Evolutionary conservation across 2,329 filamentous ascomycete genomes (phyloP), one percentile per base, ranked within the genome.

Genomic region (Geosmithia putterillii): DNA sequence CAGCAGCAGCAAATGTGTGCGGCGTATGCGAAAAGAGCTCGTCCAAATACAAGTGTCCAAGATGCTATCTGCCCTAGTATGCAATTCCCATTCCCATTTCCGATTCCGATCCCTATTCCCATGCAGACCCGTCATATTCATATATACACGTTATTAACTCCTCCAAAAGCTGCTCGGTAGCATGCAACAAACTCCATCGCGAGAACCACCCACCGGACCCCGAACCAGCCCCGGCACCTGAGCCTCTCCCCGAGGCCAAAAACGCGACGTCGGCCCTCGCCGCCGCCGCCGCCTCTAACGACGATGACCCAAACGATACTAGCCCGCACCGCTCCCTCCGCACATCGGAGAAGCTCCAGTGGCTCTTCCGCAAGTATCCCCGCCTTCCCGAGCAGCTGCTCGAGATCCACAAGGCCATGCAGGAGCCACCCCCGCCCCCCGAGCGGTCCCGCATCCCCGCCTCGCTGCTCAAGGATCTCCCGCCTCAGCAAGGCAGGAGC

Each of bases 41-140:
- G 18, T 66, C 65, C 23, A 81, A 77, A 56, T 82, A 82, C 58
- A 81, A 79, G 52, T 82, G 78, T 48, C 65, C 73, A n/a, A 66
- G 67, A 22, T 82, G 78, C 54, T 59, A 66, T 40, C 51, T 73
- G 19, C 70, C 71, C 47, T 81, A 78, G 78, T 81, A 62, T 54
- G 75, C n/a, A 5, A 32, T 32, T 32, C 23, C 23, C 10, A 25
- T 32, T 12, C 10, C 28, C 5, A 12, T 14, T 32, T 32, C 28
- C 28, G 10, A 9, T 9, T 20, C 34, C 22, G 32, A 4, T 7
- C 34, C 2, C 14, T 15, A 23, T 22, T 21, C 34, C 20, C 9
- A 22, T 19, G 15, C 20, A 20, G 17, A 8, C 17, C 36, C 23
- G 10, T 21, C n/a, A 38, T 7, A 44, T 48, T 53, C 37, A 50